Percentiles rank a stretch among this genome's conserved stretches.
Conservation (phyloP, 805 yeast genomes). For the Saturnispora halmiae region DNA sequence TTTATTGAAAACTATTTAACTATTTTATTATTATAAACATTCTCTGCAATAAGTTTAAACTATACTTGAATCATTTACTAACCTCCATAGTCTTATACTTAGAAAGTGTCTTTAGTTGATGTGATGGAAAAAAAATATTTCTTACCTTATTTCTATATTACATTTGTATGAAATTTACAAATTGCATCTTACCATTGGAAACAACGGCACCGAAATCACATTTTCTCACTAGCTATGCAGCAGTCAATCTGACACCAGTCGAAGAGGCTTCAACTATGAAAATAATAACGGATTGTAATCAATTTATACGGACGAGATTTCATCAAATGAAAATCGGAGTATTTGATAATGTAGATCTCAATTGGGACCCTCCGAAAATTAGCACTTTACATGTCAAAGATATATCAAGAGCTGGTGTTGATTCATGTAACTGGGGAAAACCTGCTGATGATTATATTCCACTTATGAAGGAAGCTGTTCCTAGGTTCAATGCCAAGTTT, state of each 20-base stretch:
- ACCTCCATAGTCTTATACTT: too few relatives aligned
- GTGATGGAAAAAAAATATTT: too few relatives aligned
- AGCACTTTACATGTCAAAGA: slow-evolving; percentile 4
- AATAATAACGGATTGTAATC: slow-evolving; percentile 1
- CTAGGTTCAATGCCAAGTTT: slow-evolving; percentile 5
- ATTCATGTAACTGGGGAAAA: not conserved
- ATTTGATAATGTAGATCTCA: slow-evolving; percentile 3
- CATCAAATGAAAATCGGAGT: not conserved
- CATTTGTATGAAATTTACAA: slow-evolving; percentile 1
- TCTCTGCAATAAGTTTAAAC: too few relatives aligned
- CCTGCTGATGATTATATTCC: slow-evolving; percentile 4
- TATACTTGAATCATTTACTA: too few relatives aligned
- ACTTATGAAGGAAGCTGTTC: slow-evolving; percentile 1
- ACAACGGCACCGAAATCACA: slow-evolving; percentile 1
- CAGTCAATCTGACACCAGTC: not conserved
- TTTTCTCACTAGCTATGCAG: slow-evolving; percentile 2
- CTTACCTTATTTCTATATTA: not conserved
- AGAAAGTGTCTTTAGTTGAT: too few relatives aligned
- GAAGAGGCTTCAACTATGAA: not conserved
- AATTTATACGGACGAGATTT: slow-evolving; percentile 1
- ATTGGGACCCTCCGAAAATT: slow-evolving; percentile 3
- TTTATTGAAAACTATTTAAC: not conserved
- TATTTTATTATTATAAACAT: too few relatives aligned
- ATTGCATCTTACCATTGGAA: slow-evolving; percentile 6
- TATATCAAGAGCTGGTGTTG: slow-evolving; percentile 2